Evolutionary conservation across 1,139 yeast species (phyloP).

Genomic region (Geotrichum candidum): DNA sequence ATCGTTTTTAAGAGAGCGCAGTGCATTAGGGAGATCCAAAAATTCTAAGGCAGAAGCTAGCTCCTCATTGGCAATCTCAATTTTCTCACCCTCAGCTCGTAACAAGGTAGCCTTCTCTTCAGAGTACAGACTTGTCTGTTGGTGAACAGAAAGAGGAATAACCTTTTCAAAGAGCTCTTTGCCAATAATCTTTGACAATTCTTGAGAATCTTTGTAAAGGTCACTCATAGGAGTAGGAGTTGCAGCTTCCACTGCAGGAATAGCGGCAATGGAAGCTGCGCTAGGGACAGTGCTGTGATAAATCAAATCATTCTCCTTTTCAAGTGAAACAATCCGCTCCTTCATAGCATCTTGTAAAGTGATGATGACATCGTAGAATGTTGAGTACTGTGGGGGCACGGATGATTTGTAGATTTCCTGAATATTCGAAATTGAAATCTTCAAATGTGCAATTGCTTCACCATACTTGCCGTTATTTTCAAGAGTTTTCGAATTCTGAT

Average conservation of each 20-base stretch:
- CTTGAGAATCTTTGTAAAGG: slow-evolving; percentile 42
- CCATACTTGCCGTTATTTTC: slow-evolving; percentile 59
- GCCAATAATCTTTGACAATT: slow-evolving; percentile 46
- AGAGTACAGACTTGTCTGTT: slow-evolving; percentile 76
- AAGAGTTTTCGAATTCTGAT: slow-evolving; percentile 48
- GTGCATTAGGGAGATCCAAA: slow-evolving; percentile 64
- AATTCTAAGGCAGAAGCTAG: slow-evolving; percentile 71
- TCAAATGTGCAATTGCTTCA: slow-evolving; percentile 64
- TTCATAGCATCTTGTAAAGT: slow-evolving; percentile 34
- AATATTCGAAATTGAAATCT: slow-evolving; percentile 39
- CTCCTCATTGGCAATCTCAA: slow-evolving; percentile 77
- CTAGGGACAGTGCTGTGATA: slow-evolving; percentile 74
- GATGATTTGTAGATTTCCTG: slow-evolving; percentile 26
- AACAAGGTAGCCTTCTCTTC: slow-evolving; percentile 80
- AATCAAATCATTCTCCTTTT: slow-evolving; percentile 83
- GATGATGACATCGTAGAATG: slow-evolving; percentile 25
- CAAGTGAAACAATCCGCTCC: slow-evolving; percentile 45
- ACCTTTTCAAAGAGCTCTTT: slow-evolving; percentile 64
- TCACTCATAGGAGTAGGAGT: slow-evolving; percentile 59
- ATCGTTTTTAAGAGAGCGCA: slow-evolving; percentile 41
- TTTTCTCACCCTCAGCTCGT: slow-evolving; percentile 67
- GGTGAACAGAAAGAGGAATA: slow-evolving; percentile 82
- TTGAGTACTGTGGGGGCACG: slow-evolving; percentile 24
- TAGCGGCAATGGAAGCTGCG: slow-evolving; percentile 46
- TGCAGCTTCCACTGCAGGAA: slow-evolving; percentile 72